These are phyloP conservation scores for Dactylellina leptospora DNA, from an alignment of 2,329 filamentous ascomycete genomes.

Conservation along the genomic window DNA sequence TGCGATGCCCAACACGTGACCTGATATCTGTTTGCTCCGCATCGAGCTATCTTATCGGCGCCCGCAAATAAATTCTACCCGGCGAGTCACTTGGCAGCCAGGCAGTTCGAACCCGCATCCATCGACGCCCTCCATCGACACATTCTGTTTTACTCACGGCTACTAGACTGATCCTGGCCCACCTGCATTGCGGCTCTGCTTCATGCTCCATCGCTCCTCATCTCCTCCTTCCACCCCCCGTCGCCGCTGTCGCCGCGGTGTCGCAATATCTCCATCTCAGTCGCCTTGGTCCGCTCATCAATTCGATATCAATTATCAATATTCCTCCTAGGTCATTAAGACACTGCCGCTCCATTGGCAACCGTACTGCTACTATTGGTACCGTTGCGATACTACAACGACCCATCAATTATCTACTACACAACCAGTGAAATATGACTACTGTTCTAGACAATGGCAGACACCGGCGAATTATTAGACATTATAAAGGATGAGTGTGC, in stretches of 20 bases:
- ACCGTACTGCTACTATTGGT: background rate
- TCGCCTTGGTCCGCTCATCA: background rate
- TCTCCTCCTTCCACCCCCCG: no score
- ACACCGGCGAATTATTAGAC: conserved; percentile 44
- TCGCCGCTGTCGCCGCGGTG: background rate
- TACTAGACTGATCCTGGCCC: conserved; percentile 43
- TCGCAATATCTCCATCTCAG: background rate
- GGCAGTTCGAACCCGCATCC: conserved; percentile 43
- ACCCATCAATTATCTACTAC: background rate
- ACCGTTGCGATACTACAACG: background rate
- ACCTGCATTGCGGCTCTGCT: conserved; percentile 36
- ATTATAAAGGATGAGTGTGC: conserved; percentile 53
- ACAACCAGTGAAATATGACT: conserved; percentile 37
- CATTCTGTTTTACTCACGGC: no score
- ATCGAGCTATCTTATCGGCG: conserved; percentile 14
- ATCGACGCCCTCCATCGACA: background rate
- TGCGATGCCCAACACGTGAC: conserved; percentile 10
- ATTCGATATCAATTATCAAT: background rate
- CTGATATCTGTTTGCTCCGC: background rate
- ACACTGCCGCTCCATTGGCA: background rate
- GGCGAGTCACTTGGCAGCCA: conserved; percentile 37
- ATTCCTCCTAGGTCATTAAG: no score
- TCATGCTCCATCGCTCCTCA: conserved; percentile 10
- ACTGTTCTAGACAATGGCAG: conserved; percentile 48
- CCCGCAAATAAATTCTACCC: background rate